phyloP scores from a whole-genome alignment of 176 grass and related monocot species.

The Pontederia crassipes region DNA sequence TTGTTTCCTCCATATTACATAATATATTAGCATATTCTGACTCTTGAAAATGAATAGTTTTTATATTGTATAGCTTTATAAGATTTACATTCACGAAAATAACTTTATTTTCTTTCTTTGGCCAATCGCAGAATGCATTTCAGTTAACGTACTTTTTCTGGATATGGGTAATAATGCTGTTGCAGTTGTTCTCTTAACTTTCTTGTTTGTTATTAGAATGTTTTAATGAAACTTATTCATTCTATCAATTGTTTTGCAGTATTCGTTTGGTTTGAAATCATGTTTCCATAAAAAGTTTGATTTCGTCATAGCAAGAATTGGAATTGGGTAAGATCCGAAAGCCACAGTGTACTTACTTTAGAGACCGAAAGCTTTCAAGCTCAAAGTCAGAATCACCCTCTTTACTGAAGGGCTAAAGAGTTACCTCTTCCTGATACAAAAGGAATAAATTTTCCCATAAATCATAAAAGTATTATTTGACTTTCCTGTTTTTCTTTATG shows the following conservation, averaged over 20 bases:
- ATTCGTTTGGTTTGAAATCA: conserved; percentile 9
- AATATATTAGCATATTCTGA: too few species aligned
- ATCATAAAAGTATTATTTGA: background rate
- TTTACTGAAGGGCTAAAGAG: too few species aligned
- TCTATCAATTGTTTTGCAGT: conserved; percentile 1
- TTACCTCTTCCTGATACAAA: too few species aligned
- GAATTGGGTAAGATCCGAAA: conserved; percentile 11
- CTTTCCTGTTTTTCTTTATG: background rate
- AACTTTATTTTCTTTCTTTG: background rate
- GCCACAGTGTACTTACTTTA: background rate
- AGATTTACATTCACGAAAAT: background rate
- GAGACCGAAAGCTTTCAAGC: background rate
- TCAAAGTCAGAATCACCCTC: too few species aligned
- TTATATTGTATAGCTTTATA: background rate
- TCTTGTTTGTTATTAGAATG: too few species aligned
- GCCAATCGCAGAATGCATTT: conserved; percentile 11
- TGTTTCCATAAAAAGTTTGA: conserved; percentile 11
- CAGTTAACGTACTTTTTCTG: conserved; percentile 12
- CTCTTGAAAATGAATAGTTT: background rate
- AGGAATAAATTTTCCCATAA: too few species aligned
- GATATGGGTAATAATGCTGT: background rate
- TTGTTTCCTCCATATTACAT: background rate
- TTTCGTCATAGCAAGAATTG: conserved; percentile 8
- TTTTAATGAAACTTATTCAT: background rate
- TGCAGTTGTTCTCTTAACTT: too few species aligned